Base-by-base conservation (phyloP, 768 basidiomycete species). In the Leccinum obscurum region DNA sequence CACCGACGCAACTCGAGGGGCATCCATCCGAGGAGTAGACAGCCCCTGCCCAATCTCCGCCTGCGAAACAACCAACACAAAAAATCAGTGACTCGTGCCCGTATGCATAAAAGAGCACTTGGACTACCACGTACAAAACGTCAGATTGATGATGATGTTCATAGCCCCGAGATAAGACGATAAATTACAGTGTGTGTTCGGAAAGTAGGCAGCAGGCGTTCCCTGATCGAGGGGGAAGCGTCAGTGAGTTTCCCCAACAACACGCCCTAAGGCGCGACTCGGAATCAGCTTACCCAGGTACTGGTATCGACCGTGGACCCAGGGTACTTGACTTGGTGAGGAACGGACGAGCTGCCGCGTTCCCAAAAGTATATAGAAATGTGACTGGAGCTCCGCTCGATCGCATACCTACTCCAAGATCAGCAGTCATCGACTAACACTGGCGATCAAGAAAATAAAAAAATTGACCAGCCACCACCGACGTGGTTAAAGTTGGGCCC, bases 351-450 rank as follows among this genome's bases (percentile, higher is more conserved):
- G 51, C 71, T 71, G n/a, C 70, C 67, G 28, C 80, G 67, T 32
- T 74, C 75, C 77, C 80, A 80, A 61, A 77, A 79, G 67, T 72
- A 80, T 34, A 77, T 62, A 32, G 73, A 71, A 28, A 81, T 72
- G 51, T 71, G 70, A 20, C 55, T 64, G 8, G 64, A 49, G 14
- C 63, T 69, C 26, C 74, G 66, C 54, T 76, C 71, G 26, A 76
- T 34, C 1, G 73, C 80, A 60, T 78, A 81, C 74, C 76, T 70
- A 37, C 13, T 57, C 3, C 22, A 9, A 39, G 8, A 44, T 56
- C 13, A 60, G 52, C 49, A 49, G 35, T 9, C 17, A n/a, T 41
- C 24, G 32, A 50, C 8, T 3, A 15, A 17, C 20, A 3, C 7
- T 15, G 1, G 5, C 11, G 35, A 64, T 54, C 1, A 15, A 48